Conservation (phyloP, 805 yeast species). For the Kuraishia molischiana region DNA sequence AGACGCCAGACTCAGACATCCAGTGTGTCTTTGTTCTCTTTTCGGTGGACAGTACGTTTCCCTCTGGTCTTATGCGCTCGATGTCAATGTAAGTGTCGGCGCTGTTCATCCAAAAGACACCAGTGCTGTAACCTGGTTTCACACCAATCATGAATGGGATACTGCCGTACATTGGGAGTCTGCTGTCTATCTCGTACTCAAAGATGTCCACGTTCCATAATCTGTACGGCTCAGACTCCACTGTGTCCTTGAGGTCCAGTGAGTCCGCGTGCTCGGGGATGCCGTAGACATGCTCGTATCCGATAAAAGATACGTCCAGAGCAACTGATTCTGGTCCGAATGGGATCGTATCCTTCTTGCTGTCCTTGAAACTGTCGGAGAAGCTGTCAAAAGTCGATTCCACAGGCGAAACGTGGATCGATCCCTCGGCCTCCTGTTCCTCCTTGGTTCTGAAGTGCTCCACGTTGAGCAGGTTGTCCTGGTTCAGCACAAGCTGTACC, state of each 20-base stretch:
- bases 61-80: slow-evolving; percentile 12
- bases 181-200: slow-evolving; percentile 78
- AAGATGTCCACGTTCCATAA: slow-evolving; percentile 90
- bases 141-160: slow-evolving; percentile 81
- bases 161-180: slow-evolving; percentile 89
- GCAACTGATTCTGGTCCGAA: slow-evolving; percentile 89
- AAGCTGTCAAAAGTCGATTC: slow-evolving; percentile 64
- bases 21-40: slow-evolving; percentile 52
- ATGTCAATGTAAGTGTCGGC: slow-evolving; percentile 92
- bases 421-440: slow-evolving; percentile 22
- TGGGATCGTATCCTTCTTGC: slow-evolving; percentile 53
- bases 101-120: slow-evolving; percentile 84
- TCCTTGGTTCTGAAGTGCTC: slow-evolving; percentile 64
- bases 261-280: slow-evolving; percentile 94
- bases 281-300: slow-evolving; percentile 69
- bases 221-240: slow-evolving; percentile 64
- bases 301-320: slow-evolving; percentile 58
- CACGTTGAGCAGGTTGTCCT: slow-evolving; percentile 58
- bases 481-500: slow-evolving; percentile 53
- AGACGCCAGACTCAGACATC: slow-evolving; percentile 84
- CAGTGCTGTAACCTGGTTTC: slow-evolving; percentile 48
- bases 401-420: slow-evolving; percentile 36
- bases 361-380: slow-evolving; percentile 61
- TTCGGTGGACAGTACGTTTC: neutral
- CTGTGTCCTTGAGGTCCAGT: slow-evolving; percentile 64